Evolutionary conservation across 805 yeast genomes (phyloP), one percentile per base, ranked within the genome.

Genomic region (Nakazawaea holstii): DNA sequence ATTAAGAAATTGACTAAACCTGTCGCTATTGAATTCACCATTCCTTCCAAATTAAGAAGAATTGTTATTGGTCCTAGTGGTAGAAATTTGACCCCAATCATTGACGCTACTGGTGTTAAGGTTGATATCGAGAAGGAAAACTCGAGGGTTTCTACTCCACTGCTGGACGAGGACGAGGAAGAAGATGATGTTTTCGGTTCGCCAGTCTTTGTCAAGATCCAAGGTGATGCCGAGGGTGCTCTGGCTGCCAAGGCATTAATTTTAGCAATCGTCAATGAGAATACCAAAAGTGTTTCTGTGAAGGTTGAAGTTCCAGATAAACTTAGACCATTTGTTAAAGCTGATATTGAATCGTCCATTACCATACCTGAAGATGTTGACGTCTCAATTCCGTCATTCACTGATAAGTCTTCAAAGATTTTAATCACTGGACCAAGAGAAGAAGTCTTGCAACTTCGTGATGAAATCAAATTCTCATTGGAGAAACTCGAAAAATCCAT

Each of bases 31-130:
- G 66, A 71, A 29, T 77, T 91, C 60, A 62, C 73, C 29, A 78
- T 91, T 45, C 97, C 98, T 30, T 77, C 91, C 11, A 79, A 77
- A 55, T 74, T 87, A 49, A 79, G 94, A 65, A 76, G 95, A 7
- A 76, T 79, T 43, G 79, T 91, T 49, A 91, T 91, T 66, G 98
- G 98, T 50, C 76, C 91, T 39, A 87, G 84, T 62, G 98, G 98
- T 62, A 77, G 75, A 56, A 84, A 74, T 51, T 78, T 91, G 66
- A 87, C 81, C 63, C 91, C 94, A 49, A 87, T 91, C 53, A 74
- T 86, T 42, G 84, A 76, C 45, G 70, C 76, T 33, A 76, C 87
- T 42, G 83, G 79, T 43, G 82, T 82, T 45, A 85, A 74, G 55
- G 79, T 91, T 55, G 87, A 87, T 57, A 82, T 91, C 57, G 84